Percentiles rank a stretch among this genome's conserved stretches.
Evolutionary conservation across 345 rosid genomes (phyloP).

Genomic region (Dimocarpus longan): DNA sequence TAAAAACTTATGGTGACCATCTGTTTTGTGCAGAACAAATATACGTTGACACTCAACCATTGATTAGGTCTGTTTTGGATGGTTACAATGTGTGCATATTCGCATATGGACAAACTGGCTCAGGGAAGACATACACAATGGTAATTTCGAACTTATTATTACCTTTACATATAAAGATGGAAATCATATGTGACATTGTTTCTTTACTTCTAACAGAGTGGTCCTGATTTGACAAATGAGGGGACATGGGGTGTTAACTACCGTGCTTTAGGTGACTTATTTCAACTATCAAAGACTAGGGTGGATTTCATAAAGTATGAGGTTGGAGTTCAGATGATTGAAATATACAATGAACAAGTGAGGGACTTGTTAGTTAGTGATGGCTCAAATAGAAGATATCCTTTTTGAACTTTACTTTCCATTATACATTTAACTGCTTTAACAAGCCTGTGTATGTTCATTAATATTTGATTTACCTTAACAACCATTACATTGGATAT

Average conservation of each 20-base stretch:
- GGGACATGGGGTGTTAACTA: conserved; percentile 96
- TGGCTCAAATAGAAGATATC: conserved; percentile 96
- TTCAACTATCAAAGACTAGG: conserved; percentile 77
- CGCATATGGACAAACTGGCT: conserved; percentile 99
- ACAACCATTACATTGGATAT: conserved; percentile 76
- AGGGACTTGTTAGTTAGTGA: conserved; percentile 83
- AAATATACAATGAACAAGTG: conserved; percentile 98
- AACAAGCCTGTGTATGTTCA: neutral
- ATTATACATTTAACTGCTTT: neutral
- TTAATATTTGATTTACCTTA: conserved; percentile 41
- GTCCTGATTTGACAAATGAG: conserved; percentile 78
- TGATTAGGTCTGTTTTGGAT: conserved; percentile 87
- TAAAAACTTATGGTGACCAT: neutral
- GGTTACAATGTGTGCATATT: conserved; percentile 96
- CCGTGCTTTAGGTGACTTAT: conserved; percentile 85
- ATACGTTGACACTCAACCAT: conserved; percentile 74
- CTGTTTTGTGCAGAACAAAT: conserved; percentile 65
- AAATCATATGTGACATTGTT: neutral
- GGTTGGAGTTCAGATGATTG: conserved; percentile 97
- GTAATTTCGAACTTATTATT: conserved; percentile 37
- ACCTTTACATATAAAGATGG: neutral
- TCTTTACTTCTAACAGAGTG: conserved; percentile 57
- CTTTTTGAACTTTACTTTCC: conserved; percentile 32
- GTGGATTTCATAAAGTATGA: conserved; percentile 65
- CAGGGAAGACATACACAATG: conserved; percentile 98